Evolutionary conservation across 371 early-diverging fungal genomes (phyloP).

Genomic region (Chytridium lagenaria): DNA sequence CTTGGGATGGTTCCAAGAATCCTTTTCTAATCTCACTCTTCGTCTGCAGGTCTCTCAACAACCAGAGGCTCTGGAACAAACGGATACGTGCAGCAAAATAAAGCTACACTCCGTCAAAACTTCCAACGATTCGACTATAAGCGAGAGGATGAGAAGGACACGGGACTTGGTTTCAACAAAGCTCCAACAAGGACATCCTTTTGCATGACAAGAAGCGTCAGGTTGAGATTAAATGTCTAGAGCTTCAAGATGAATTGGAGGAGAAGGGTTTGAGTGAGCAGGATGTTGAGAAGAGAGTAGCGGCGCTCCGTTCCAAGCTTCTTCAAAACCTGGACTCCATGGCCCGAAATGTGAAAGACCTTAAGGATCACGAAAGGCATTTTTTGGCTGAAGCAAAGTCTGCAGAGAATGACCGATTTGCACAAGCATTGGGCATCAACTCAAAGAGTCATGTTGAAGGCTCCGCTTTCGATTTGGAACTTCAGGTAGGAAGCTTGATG

Average conservation of each 20-base stretch:
- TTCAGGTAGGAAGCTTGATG: slow-evolving; percentile 55
- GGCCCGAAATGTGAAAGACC: slow-evolving; percentile 28
- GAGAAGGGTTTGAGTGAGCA: slow-evolving; percentile 69
- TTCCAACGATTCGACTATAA: slow-evolving; percentile 28
- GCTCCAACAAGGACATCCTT: slow-evolving; percentile 82
- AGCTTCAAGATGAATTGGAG: slow-evolving; percentile 80
- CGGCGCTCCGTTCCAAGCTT: slow-evolving; percentile 47
- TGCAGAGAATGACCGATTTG: slow-evolving; percentile 68
- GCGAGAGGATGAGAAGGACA: slow-evolving; percentile 29
- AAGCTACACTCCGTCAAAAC: slow-evolving; percentile 71
- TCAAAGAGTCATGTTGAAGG: slow-evolving; percentile 72
- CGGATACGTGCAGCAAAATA: slow-evolving; percentile 92
- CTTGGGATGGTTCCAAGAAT: too few relatives aligned
- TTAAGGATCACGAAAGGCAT: slow-evolving; percentile 67
- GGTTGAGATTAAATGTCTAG: slow-evolving; percentile 85
- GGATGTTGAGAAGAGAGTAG: slow-evolving; percentile 66
- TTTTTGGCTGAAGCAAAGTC: slow-evolving; percentile 74
- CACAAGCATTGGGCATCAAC: slow-evolving; percentile 73
- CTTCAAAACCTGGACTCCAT: slow-evolving; percentile 50
- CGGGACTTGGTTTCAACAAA: slow-evolving; percentile 41
- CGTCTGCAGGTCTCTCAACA: slow-evolving; percentile 83
- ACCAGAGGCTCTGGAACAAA: slow-evolving; percentile 94
- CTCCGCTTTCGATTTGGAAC: slow-evolving; percentile 80
- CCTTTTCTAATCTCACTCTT: background rate
- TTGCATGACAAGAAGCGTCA: slow-evolving; percentile 87